A percentile compares a stretch with the other conserved stretches of the same genome.
Conservation (phyloP, 352 stramenopile genomes). For the Pythium brachiatum region DNA sequence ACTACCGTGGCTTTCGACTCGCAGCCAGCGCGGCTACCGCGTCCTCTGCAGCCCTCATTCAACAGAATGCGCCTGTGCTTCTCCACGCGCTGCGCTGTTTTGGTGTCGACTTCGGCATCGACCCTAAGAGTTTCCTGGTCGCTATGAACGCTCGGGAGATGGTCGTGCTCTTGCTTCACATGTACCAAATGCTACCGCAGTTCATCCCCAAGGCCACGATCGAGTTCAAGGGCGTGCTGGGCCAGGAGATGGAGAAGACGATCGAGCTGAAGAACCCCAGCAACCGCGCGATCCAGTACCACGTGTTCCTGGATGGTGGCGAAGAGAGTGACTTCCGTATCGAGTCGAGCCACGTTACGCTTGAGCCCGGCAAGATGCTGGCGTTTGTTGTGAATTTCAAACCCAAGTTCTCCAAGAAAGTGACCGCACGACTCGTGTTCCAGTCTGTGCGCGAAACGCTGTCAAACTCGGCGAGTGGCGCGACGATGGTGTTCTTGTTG, state of each 20-base stretch:
- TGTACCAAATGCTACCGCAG: slow-evolving; percentile 89
- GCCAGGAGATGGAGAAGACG: slow-evolving; percentile 85
- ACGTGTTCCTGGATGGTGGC: slow-evolving; percentile 81
- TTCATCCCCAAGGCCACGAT: slow-evolving; percentile 93
- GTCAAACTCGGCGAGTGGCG: slow-evolving; percentile 31
- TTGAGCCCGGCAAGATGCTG: slow-evolving; percentile 75
- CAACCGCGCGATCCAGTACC: slow-evolving; percentile 77
- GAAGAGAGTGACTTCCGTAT: slow-evolving; percentile 68
- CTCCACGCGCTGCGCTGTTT: slow-evolving; percentile 63
- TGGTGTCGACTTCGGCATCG: slow-evolving; percentile 79
- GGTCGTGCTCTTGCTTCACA: slow-evolving; percentile 85
- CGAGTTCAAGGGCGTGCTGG: slow-evolving; percentile 88
- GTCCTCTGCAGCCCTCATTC: slow-evolving; percentile 32
- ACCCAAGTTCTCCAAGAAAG: slow-evolving; percentile 81
- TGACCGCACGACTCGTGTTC: slow-evolving; percentile 88
- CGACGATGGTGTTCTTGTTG: slow-evolving; percentile 90
- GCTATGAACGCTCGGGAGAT: slow-evolving; percentile 66
- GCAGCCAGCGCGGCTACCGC: neutral
- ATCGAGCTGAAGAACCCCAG: slow-evolving; percentile 94
- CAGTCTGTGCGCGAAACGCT: slow-evolving; percentile 54
- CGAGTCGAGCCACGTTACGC: slow-evolving; percentile 53
- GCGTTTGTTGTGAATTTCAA: slow-evolving; percentile 83
- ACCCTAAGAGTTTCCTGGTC: slow-evolving; percentile 45
- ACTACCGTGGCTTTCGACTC: slow-evolving; percentile 71
- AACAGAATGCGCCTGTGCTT: slow-evolving; percentile 58